Conservation (phyloP, 371 early-diverging fungal genomes). For the Thermomucor indicae-seudaticae region DNA sequence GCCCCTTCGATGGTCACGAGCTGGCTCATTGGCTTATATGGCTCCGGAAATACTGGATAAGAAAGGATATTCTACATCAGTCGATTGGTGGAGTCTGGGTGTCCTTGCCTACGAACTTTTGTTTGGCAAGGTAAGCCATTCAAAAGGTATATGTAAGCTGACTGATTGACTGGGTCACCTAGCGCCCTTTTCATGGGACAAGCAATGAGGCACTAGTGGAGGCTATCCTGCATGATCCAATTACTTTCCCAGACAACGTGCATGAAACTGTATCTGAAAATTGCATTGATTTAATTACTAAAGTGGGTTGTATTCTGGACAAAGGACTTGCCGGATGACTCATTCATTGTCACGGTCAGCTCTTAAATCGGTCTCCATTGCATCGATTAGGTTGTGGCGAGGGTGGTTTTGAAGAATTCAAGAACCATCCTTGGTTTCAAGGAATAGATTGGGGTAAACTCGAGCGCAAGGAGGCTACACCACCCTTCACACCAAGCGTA, state of each 20-base stretch:
- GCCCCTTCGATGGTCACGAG: constrained; percentile 52
- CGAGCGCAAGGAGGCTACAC: constrained; percentile 44
- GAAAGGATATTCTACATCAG: constrained; percentile 61
- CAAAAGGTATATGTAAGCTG: background rate
- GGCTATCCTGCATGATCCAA: constrained; percentile 51
- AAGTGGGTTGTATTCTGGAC: constrained; percentile 25
- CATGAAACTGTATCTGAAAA: constrained; percentile 39
- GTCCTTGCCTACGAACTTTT: constrained; percentile 77
- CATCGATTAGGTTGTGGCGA: constrained; percentile 57
- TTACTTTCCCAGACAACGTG: constrained; percentile 55
- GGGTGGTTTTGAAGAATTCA: constrained; percentile 50
- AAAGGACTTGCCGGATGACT: background rate
- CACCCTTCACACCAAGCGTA: constrained; percentile 65
- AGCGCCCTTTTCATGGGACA: constrained; percentile 69
- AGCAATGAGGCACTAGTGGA: constrained; percentile 45
- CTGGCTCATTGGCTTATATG: constrained; percentile 71
- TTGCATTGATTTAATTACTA: constrained; percentile 49
- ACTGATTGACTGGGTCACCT: background rate
- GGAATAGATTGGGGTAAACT: constrained; percentile 56
- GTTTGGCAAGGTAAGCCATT: constrained; percentile 59
- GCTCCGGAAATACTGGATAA: constrained; percentile 71
- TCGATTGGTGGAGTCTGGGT: constrained; percentile 91
- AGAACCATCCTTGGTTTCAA: constrained; percentile 59
- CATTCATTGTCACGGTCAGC: constrained; percentile 16
- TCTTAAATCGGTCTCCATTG: constrained; percentile 49